phyloP scores from a whole-genome alignment of 2,329 filamentous ascomycete species.

The Ramularia endophylla region DNA sequence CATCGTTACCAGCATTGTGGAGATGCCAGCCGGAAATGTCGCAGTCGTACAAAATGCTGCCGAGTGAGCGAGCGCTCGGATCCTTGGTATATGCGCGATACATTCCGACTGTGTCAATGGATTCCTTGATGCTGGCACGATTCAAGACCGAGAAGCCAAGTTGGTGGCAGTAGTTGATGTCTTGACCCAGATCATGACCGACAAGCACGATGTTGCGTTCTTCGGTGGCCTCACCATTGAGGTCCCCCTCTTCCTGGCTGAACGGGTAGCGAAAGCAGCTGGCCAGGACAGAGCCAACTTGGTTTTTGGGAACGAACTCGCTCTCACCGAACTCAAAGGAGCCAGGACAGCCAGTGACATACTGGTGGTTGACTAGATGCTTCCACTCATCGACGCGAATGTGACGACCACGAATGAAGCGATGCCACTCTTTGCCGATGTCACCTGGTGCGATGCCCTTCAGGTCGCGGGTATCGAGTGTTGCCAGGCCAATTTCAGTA shows the following conservation, averaged over 20 bases:
- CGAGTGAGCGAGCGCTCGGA: constrained; percentile 49
- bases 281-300: constrained; percentile 44
- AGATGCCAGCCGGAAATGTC: constrained; percentile 52
- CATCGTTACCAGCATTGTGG: constrained; percentile 36
- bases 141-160: constrained; percentile 58
- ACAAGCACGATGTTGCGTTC: constrained; percentile 65
- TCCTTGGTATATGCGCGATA: constrained; percentile 58
- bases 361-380: constrained; percentile 60
- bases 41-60: constrained; percentile 57
- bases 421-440: constrained; percentile 60
- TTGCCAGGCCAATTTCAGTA: constrained; percentile 81
- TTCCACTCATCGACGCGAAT: constrained; percentile 67
- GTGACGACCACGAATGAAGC: constrained; percentile 63
- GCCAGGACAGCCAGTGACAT: constrained; percentile 66
- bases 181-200: constrained; percentile 65
- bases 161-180: constrained; percentile 61
- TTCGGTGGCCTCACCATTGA: constrained; percentile 14
- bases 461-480: constrained; percentile 65
- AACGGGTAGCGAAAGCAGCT: constrained; percentile 54
- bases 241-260: constrained; percentile 29
- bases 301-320: constrained; percentile 46
- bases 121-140: constrained; percentile 46
- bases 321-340: constrained; percentile 66
- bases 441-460: constrained; percentile 52
- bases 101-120: constrained; percentile 62